Evolutionary conservation across 495 filamentous ascomycete species (phyloP), one percentile per base, ranked within the genome.

Genomic region (Aspergillus affinis): DNA sequence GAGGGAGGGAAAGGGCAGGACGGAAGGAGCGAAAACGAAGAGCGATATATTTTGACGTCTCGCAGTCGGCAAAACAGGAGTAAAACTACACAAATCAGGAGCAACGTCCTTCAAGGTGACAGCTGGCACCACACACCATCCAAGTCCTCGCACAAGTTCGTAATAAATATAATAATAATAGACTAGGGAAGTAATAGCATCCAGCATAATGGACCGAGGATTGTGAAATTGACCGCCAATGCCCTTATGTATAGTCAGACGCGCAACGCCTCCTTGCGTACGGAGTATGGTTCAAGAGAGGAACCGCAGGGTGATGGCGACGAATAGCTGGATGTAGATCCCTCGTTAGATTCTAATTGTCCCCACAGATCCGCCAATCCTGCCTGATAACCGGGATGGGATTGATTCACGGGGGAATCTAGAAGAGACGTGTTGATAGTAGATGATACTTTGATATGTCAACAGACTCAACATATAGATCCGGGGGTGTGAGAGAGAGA

Each of bases 291-390:
- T n/a, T n/a, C n/a, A n/a, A n/a, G n/a, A n/a, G 12, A 15, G 13
- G 36, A 17, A 4, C 36, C 36, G 10, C 12, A 2, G 36, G 36
- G 36, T 10, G 36, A 41, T 41, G 36, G 36, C 36, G 36, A 41
- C 9, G 3, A 10, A 41, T 41, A 41, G 36, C 36, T 17, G 29
- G 36, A 41, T 41, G 36, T 41, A 13, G 36, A 41, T 41, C 36
- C 12, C 36, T 41, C 36, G 36, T 41, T 41, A 41, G 36, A 41
- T 41, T 41, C 10, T 10, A 41, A 15, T 41, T 41, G 13, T 15
- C 36, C 13, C 36, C 36, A 41, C 13, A 80, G 30, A 88, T 71
- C 57, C 88, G 87, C 57, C 83, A 84, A 54, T 88, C 87, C 55
- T 83, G 78, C 87, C 90, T 91, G 59, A 57, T 84, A 70, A 59